Percentiles rank a stretch among this genome's conserved stretches.
Conservation (phyloP, 164 flowering plant genomes). For the Aristolochia fimbriata region DNA sequence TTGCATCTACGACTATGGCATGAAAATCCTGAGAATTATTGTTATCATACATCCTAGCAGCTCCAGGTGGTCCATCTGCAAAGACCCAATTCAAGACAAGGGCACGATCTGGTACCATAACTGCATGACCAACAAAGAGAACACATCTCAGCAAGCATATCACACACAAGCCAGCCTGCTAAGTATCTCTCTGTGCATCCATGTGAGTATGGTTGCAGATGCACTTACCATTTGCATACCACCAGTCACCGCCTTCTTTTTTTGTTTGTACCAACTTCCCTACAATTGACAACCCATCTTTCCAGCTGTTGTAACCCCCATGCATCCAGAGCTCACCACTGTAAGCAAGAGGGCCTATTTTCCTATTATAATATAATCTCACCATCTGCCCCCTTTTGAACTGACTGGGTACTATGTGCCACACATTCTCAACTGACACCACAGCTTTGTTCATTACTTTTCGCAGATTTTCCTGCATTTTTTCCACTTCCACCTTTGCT, state of each 20-base stretch:
- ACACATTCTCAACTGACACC: slow-evolving; percentile 43
- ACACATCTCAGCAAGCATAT: background rate
- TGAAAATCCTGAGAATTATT: slow-evolving; percentile 78
- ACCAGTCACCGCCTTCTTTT: slow-evolving; percentile 71
- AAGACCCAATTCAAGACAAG: slow-evolving; percentile 92
- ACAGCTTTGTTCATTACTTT: slow-evolving; percentile 38
- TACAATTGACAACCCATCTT: slow-evolving; percentile 54
- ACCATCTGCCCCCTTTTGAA: slow-evolving; percentile 60
- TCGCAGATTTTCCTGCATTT: slow-evolving; percentile 31
- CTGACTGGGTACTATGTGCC: slow-evolving; percentile 64
- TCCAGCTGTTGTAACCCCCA: slow-evolving; percentile 84
- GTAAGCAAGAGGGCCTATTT: slow-evolving; percentile 70
- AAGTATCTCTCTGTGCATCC: background rate
- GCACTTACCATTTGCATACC: slow-evolving; percentile 77
- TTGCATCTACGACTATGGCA: slow-evolving; percentile 48
- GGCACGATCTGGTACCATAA: slow-evolving; percentile 68
- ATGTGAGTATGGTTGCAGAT: background rate
- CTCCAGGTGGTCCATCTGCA: slow-evolving; percentile 86
- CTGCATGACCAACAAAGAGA: slow-evolving; percentile 28
- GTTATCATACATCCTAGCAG: slow-evolving; percentile 73
- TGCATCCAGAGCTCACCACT: slow-evolving; percentile 80
- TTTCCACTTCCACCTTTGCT: slow-evolving; percentile 56
- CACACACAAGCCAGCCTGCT: background rate
- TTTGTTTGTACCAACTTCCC: slow-evolving; percentile 43
- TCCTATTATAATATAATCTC: slow-evolving; percentile 62